phyloP scores from a whole-genome alignment of 2,329 filamentous ascomycete species.

The Nectriaceae sp. region DNA sequence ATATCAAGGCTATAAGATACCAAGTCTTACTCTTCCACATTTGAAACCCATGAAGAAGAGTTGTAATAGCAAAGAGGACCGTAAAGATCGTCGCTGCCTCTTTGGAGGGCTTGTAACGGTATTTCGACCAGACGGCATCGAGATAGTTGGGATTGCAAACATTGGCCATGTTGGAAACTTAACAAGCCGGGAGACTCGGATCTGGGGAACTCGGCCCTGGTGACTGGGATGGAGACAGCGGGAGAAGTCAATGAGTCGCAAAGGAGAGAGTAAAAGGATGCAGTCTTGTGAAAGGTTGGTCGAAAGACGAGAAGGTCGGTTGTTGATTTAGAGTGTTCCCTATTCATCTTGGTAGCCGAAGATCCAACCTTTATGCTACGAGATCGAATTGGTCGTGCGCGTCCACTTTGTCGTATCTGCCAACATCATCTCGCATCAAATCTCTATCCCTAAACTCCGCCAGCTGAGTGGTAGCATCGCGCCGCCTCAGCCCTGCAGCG shows the following conservation, averaged over 20 bases:
- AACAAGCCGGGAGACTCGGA: too few relatives aligned
- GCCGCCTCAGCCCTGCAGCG: not conserved
- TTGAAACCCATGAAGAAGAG: conserved; percentile 24
- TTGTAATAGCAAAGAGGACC: conserved; percentile 23
- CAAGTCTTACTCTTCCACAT: conserved; percentile 27
- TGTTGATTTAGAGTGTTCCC: too few relatives aligned
- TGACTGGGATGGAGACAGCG: not conserved
- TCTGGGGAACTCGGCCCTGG: conserved; percentile 14
- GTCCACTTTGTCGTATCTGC: conserved; percentile 8
- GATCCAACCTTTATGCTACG: too few relatives aligned
- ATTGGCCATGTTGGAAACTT: not conserved
- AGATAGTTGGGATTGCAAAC: conserved; percentile 24
- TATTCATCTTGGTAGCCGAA: too few relatives aligned
- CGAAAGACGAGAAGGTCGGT: too few relatives aligned
- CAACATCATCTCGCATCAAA: conserved; percentile 7
- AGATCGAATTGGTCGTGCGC: too few relatives aligned
- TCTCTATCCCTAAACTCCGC: not conserved
- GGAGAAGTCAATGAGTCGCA: not conserved
- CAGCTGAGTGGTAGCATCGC: too few relatives aligned
- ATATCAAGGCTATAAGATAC: conserved; percentile 27
- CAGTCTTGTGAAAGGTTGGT: too few relatives aligned
- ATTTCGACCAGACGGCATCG: conserved; percentile 24
- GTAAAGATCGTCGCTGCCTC: conserved; percentile 23
- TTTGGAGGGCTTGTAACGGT: conserved; percentile 26
- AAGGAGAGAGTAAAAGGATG: not conserved